These are phyloP conservation scores for Brassica carinata DNA, from an alignment of 345 rosid species.

Conservation along the genomic window DNA sequence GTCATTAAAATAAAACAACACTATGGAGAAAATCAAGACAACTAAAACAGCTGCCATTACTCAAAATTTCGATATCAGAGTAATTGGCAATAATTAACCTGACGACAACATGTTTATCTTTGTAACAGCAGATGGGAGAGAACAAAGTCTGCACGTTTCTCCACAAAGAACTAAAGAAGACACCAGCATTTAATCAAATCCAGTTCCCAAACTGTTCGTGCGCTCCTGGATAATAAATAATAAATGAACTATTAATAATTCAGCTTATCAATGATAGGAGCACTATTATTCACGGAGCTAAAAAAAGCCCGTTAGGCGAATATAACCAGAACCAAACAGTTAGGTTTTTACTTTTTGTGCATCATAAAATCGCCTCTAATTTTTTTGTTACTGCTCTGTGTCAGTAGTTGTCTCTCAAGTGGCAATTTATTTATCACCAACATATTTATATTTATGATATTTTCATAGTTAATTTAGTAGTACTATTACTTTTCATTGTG, in stretches of 20 bases:
- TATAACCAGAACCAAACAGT: not conserved
- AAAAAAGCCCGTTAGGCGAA: not conserved
- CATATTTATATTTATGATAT: not conserved
- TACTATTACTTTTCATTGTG: not conserved
- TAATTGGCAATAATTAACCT: not conserved
- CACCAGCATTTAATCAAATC: conserved; percentile 7
- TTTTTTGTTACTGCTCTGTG: not conserved
- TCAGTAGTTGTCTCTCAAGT: not conserved
- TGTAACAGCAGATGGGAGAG: not conserved
- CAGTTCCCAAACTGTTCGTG: conserved; percentile 16
- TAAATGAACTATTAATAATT: not conserved
- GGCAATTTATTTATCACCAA: not conserved
- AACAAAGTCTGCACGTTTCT: conserved; percentile 16
- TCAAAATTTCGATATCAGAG: not conserved
- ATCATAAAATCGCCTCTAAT: not conserved
- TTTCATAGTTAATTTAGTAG: not conserved
- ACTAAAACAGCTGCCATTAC: conserved; percentile 29
- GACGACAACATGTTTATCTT: conserved; percentile 5
- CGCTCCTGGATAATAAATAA: not conserved
- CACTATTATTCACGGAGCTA: not conserved
- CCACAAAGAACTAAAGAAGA: conserved; percentile 4
- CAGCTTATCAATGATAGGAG: not conserved
- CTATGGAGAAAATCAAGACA: conserved; percentile 21
- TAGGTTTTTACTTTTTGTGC: not conserved
- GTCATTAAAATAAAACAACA: not conserved